Evolutionary conservation across 352 stramenopile genomes (phyloP).

Genomic region (Peronospora belbahrii): DNA sequence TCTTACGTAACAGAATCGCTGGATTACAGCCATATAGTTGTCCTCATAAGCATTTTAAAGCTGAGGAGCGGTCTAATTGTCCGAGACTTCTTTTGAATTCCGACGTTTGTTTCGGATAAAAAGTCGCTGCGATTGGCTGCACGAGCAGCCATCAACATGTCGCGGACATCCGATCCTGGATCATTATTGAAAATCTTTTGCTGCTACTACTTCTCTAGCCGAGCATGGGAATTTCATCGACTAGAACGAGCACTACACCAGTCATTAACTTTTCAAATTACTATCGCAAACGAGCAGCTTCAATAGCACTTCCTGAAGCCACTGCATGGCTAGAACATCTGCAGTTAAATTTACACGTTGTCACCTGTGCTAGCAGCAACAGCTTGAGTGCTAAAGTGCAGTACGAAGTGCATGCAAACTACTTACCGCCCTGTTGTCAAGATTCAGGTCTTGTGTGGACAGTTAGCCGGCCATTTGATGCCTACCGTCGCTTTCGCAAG

Average conservation of each 20-base stretch:
- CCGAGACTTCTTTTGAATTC: no score
- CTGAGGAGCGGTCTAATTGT: no score
- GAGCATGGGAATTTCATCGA: slow-evolving; percentile 18
- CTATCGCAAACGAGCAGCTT: slow-evolving; percentile 27
- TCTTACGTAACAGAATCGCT: no score
- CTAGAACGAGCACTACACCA: slow-evolving; percentile 13
- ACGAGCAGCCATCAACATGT: no score
- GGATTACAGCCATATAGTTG: no score
- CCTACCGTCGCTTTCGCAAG: slow-evolving; percentile 39
- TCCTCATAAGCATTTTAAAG: no score
- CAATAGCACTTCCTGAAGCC: no score
- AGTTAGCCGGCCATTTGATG: slow-evolving; percentile 28
- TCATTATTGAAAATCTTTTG: slow-evolving; percentile 7
- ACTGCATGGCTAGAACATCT: no score
- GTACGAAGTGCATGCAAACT: slow-evolving; percentile 22
- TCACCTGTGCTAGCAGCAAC: slow-evolving; percentile 1
- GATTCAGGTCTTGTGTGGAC: slow-evolving; percentile 21
- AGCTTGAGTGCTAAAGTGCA: slow-evolving; percentile 11
- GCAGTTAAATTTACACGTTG: no score
- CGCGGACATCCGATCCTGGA: no score
- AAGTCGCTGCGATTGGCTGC: no score
- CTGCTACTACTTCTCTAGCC: slow-evolving; percentile 1
- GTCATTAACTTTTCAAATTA: slow-evolving; percentile 27
- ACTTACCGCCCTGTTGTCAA: slow-evolving; percentile 10
- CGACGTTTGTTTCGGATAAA: no score